Evolutionary conservation across 1,284 basidiomycete species (phyloP).

Genomic region (Ganoderma lucidum): DNA sequence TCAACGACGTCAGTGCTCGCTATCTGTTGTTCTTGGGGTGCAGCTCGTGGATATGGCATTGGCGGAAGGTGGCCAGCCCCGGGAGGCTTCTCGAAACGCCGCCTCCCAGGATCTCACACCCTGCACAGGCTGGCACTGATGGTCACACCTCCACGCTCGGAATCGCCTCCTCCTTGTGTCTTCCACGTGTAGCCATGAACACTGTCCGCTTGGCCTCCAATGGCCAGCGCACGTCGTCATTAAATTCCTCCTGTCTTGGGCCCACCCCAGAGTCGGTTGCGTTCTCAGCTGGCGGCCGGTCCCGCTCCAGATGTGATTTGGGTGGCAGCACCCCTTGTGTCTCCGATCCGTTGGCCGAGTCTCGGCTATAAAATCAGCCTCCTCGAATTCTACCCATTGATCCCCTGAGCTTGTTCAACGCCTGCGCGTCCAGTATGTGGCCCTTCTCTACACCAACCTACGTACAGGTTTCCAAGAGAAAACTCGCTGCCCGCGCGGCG

Average conservation of each 20-base stretch:
- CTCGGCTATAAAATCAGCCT: constrained; percentile 1
- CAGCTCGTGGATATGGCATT: constrained; percentile 7
- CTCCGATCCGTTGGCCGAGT: neutral
- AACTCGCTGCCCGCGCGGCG: constrained; percentile 44
- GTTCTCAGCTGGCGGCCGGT: neutral
- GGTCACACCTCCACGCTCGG: neutral
- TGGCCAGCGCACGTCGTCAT: neutral
- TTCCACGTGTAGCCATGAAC: constrained; percentile 7
- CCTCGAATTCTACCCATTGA: neutral
- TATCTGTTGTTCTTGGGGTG: neutral
- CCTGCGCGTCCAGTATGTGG: constrained; percentile 45
- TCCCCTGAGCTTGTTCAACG: constrained; percentile 8
- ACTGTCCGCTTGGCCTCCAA: neutral
- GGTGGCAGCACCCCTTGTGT: neutral
- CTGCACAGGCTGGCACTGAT: neutral
- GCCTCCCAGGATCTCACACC: neutral
- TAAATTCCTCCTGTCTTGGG: neutral
- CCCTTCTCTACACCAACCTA: constrained; percentile 46
- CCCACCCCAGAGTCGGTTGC: neutral
- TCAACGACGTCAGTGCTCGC: neutral
- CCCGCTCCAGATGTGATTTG: constrained; percentile 1
- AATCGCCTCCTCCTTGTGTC: constrained; percentile 6
- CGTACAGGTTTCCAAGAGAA: constrained; percentile 39
- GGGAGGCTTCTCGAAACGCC: neutral
- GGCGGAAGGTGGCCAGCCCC: neutral